These are phyloP conservation scores for Oryza glumipatula DNA, from an alignment of 176 grass and related monocot genomes.

Conservation along the genomic window DNA sequence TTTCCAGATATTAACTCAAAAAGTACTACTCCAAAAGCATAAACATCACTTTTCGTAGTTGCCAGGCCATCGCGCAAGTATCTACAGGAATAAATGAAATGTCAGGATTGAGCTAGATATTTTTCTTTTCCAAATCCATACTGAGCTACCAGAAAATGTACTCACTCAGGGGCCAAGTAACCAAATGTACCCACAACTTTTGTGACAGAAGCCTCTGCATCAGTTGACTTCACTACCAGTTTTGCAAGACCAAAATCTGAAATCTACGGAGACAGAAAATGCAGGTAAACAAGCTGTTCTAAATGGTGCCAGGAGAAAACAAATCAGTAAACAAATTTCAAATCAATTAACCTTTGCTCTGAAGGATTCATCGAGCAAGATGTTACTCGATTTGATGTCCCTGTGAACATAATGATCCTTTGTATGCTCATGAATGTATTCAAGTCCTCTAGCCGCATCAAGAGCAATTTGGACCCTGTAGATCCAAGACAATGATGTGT, in stretches of 20 bases:
- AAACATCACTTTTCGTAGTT: constrained; percentile 94
- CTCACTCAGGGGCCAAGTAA: constrained; percentile 98
- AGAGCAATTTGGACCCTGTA: constrained; percentile 94
- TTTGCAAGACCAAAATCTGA: constrained; percentile 99
- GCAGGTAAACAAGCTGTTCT: neutral
- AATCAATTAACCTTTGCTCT: constrained; percentile 76
- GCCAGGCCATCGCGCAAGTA: constrained; percentile 91
- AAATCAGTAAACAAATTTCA: neutral
- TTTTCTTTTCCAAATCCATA: constrained; percentile 7
- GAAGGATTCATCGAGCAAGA: constrained; percentile 91
- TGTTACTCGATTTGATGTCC: constrained; percentile 99
- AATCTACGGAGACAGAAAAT: constrained; percentile 59
- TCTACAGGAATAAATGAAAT: constrained; percentile 55
- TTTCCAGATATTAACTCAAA: constrained; percentile 97
- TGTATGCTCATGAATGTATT: constrained; percentile 99
- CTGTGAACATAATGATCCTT: constrained; percentile 99
- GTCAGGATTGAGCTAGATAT: constrained; percentile 19
- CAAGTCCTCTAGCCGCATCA: constrained; percentile 94
- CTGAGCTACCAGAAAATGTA: constrained; percentile 10
- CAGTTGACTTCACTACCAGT: constrained; percentile 82
- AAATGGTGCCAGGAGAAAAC: constrained; percentile 1
- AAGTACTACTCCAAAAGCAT: constrained; percentile 96
- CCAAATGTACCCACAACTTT: constrained; percentile 99
- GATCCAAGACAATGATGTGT: constrained; percentile 93
- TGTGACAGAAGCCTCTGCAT: constrained; percentile 90